These are phyloP conservation scores for Lactuca sativa DNA, from an alignment of 129 eudicot genomes.

Conservation along the genomic window DNA sequence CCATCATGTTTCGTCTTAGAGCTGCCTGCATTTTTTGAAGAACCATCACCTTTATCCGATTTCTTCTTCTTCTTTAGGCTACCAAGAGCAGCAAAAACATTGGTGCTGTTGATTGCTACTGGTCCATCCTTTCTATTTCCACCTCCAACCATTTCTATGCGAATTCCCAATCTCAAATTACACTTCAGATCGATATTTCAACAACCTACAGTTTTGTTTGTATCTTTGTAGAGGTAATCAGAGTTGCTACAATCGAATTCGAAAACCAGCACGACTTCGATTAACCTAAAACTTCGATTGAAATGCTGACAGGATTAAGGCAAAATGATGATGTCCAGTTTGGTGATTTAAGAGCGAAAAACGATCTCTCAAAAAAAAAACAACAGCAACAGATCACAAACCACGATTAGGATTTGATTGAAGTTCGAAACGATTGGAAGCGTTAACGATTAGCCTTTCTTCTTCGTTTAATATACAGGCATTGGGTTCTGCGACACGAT, in stretches of 20 bases:
- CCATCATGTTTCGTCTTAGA: conserved; percentile 41
- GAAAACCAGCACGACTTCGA: not conserved
- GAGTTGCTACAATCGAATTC: not conserved
- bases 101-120: conserved; percentile 60
- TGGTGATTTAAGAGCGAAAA: not conserved
- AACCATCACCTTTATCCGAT: conserved; percentile 56
- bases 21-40: conserved; percentile 41
- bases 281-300: not conserved
- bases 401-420: not conserved
- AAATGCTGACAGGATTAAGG: not conserved
- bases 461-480: not conserved
- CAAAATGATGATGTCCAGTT: not conserved
- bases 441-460: not conserved
- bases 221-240: not conserved
- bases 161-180: conserved; percentile 9
- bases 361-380: not conserved
- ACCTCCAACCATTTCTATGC: conserved; percentile 73
- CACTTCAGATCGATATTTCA: not conserved
- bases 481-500: not conserved
- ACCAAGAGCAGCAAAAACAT: conserved; percentile 89
- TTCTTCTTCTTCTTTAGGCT: conserved; percentile 88
- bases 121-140: conserved; percentile 78
- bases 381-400: not conserved
- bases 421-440: not conserved
- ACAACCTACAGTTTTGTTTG: too few species aligned